phyloP scores from a whole-genome alignment of 1,284 basidiomycete species.

The Stereum hirsutum region DNA sequence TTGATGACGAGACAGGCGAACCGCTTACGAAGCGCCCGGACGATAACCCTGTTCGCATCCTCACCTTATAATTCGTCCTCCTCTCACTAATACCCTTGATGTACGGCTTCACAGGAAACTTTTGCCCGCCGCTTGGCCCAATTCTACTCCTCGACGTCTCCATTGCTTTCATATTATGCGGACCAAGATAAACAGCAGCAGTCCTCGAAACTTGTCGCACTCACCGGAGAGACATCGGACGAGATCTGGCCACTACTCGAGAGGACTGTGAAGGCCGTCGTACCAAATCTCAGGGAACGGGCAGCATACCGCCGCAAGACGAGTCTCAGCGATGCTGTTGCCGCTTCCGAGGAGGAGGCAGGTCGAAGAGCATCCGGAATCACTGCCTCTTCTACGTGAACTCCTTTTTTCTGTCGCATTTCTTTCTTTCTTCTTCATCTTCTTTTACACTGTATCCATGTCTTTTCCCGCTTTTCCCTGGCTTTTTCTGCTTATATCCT shows the following conservation, averaged over 20 bases:
- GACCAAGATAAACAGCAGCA: slow-evolving; percentile 19
- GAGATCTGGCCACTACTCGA: slow-evolving; percentile 90
- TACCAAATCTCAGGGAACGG: slow-evolving; percentile 48
- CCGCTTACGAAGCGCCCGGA: slow-evolving; percentile 84
- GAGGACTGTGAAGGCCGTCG: slow-evolving; percentile 41
- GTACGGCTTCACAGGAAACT: slow-evolving; percentile 46
- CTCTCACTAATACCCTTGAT: not conserved
- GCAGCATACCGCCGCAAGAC: slow-evolving; percentile 27
- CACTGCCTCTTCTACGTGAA: not conserved
- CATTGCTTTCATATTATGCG: slow-evolving; percentile 75
- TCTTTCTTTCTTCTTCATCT: not conserved
- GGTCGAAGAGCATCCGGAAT: not conserved
- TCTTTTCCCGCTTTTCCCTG: not conserved
- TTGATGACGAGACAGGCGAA: slow-evolving; percentile 92
- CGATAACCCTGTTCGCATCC: slow-evolving; percentile 74
- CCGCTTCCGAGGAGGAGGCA: slow-evolving; percentile 15
- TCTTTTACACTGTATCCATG: not conserved
- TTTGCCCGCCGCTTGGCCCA: slow-evolving; percentile 75
- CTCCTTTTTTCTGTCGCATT: not conserved
- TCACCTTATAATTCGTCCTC: slow-evolving; percentile 1
- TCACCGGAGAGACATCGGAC: slow-evolving; percentile 82
- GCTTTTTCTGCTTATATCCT: not conserved
- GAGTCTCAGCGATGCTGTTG: slow-evolving; percentile 39
- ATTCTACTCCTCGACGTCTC: slow-evolving; percentile 86
- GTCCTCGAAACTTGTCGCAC: slow-evolving; percentile 45